Base-by-base conservation (phyloP, 108 stramenopile genomes). In the Skeletonema potamos region DNA sequence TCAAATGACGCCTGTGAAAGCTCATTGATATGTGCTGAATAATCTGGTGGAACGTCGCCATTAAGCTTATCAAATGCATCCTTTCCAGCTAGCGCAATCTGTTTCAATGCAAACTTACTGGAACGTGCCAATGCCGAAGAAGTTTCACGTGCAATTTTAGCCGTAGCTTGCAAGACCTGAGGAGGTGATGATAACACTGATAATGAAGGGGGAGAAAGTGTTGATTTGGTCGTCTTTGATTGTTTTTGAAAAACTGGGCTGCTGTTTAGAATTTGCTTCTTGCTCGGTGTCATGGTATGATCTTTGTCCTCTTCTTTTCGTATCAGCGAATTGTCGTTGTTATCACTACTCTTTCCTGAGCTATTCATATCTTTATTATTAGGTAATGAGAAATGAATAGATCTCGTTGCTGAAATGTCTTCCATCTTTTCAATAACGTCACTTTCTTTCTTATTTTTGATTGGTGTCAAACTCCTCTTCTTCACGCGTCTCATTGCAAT, bases 1-100 rank as follows among this genome's bases (percentile, higher is more conserved):
- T 60, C 48, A 51, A 51, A 51, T 51, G 48, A 51, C n/a, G 48
- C 18, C 18, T 51, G 48, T 51, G 48, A 51, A 20, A 51, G 48
- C 48, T 51, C 48, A 9, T 51, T 51, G 22, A 51, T 51, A 51
- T 51, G 48, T 2, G 48, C 48, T 32, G 43, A n/a, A 15, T 33
- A 28, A 18, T 20, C 44, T 6, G 62, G 37, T 39, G 32, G 43
- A 24, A 30, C 30, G 22, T 46, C 60, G 20, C 57, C 67, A 12
- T 51, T 34, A 48, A 67, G 33, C 27, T 54, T 60, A 30, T 72
- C 54, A 58, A 64, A 66, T 5, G 66, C 67, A 44, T 64, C 66
- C 11, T 62, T 66, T 43, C 77, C 77, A 4, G 65, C 70, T 43
- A 66, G 56, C 2, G 70, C 57, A 36, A 73, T 62, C 60, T 79